Evolutionary conservation across 2,329 filamentous ascomycete species (phyloP), one percentile per base, ranked within the genome.

Genomic region (Ilyonectria sp.): DNA sequence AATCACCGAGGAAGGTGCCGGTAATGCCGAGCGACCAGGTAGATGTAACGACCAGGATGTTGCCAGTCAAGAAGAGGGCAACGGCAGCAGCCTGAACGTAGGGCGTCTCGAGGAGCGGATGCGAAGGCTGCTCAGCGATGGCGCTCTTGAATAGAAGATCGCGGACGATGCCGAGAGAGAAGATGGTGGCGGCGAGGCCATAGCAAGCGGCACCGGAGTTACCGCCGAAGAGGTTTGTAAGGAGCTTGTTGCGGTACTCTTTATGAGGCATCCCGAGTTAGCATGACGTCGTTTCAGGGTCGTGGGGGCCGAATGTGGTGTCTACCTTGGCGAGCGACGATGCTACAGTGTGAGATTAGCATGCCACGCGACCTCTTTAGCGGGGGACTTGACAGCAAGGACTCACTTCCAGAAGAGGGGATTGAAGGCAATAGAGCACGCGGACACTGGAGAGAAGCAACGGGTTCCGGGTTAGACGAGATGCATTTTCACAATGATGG

Each of bases 331-430:
- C 94, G 92, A 69, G 94, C 94, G 74, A 94, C 91, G 76, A 94
- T 93, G 81, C 94, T 97, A 74, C 35, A 71, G 59, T 50, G 26
- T 59, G 61, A 52, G 63, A 68, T 86, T 77, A 85, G 82, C 70
- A 63, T 23, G 44, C 52, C 7, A 37, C 17, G 40, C 53, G 49
- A 58, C 47, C 50, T n/a, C 19, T 17, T 21, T 58, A 46, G 52
- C 31, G 50, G 19, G 23, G 57, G 44, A 54, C 47, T 40, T 44
- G 49, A 44, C 50, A 70, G 67, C 57, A 68, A 40, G 10, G 60
- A 88, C 93, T 86, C 87, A 97, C 95, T 99, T 99, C 96, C 96
- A 99, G 83, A 98, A 98, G n/a, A 96, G 92, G 23, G 96, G 96
- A 83, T 99, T 99, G 84, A 99, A 98, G 55, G 92, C 88, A 82